Evolutionary conservation across 2,329 filamentous ascomycete species (phyloP), one percentile per base, ranked within the genome.

Genomic region (Penicillium sp.): DNA sequence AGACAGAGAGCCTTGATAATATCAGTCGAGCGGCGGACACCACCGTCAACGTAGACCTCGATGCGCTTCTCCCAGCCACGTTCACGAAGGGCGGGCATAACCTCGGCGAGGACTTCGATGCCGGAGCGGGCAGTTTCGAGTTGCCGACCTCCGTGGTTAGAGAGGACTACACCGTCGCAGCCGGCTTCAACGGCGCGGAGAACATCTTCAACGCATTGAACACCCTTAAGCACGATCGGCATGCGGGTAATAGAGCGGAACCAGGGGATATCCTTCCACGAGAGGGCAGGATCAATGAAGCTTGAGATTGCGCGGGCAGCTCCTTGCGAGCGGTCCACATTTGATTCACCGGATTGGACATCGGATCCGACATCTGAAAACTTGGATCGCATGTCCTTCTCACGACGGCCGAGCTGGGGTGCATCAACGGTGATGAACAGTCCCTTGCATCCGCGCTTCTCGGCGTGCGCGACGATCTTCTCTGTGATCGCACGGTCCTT

Each of bases 381-480:
- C 76, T 98, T 98, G 63, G 84, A 86, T 39, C 95, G 90, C 95
- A 98, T 98, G 74, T 98, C 95, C 80, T 98, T 99, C 76, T 99
- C 95, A 64, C 95, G 84, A 39, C 95, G 87, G 43, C 95, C 95
- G 22, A 99, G 87, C 76, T 98, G 93, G 6, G 95, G 95, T 52
- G 95, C 95, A 74, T 99, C 95, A 53, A 99, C 95, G 2, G 95
- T 99, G 79, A 99, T 97, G 82, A 99, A 99, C 19, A 99, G 86
- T 10, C 89, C 95, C 77, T 91, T 95, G 82, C 95, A 98, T 27
- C 95, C 95, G 55, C 95, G 88, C 70, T 81, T 81, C 79, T 99
- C 95, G 59, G 95, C 95, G 76, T 98, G 91, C 77, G 93, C 76
- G 48, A 99, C 90, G 66, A 99, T 98, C 62, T 86, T 85, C 76